Conservation (phyloP, 2,329 filamentous ascomycete genomes). For the Neofusicoccum parvum region DNA sequence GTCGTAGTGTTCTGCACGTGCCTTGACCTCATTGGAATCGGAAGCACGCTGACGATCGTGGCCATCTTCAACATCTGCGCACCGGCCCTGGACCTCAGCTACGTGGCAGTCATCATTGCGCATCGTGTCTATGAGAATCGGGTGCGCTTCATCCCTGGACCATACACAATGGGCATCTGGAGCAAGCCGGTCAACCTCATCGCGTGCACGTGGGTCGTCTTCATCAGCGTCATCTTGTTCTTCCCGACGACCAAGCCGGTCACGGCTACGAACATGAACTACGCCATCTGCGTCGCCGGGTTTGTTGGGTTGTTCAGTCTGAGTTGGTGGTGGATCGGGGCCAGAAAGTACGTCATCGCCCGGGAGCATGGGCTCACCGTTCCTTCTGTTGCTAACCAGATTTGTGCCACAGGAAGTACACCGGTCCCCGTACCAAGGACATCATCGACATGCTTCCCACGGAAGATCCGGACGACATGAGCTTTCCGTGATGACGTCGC, state of each 20-base stretch:
- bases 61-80: conserved; percentile 53
- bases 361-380: conserved; percentile 20
- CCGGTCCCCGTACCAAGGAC: conserved; percentile 60
- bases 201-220: conserved; percentile 62
- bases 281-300: conserved; percentile 48
- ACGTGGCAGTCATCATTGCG: conserved; percentile 63
- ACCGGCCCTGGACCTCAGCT: conserved; percentile 53
- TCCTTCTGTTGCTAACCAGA: background rate
- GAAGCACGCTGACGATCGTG: conserved; percentile 53
- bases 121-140: conserved; percentile 56
- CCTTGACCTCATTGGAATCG: conserved; percentile 56
- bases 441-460: conserved; percentile 47
- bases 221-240: conserved; percentile 64
- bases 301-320: conserved; percentile 54
- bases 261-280: conserved; percentile 51
- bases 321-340: conserved; percentile 48
- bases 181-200: conserved; percentile 58
- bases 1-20: conserved; percentile 60
- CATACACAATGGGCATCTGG: conserved; percentile 60
- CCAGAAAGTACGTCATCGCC: conserved; percentile 36
- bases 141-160: conserved; percentile 59
- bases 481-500: background rate
- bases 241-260: conserved; percentile 50
- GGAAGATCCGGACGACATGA: conserved; percentile 43
- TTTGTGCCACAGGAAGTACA: conserved; percentile 54